Conservation (phyloP, 2,329 filamentous ascomycete species). For the Alternaria triticimaculans region DNA sequence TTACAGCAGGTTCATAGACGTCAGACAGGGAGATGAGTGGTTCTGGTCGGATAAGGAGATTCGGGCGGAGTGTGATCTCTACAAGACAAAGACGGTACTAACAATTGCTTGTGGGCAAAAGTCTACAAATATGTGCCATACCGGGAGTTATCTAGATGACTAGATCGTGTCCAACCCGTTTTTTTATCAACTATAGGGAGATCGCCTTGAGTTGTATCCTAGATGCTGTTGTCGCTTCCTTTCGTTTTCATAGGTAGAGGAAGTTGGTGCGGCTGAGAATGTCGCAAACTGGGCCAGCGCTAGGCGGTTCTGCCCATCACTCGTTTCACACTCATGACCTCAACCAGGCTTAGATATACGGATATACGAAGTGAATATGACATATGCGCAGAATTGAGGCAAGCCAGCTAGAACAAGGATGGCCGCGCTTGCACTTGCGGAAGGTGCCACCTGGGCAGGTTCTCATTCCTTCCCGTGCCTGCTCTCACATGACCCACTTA, state of each 20-base stretch:
- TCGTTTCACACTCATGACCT: neutral
- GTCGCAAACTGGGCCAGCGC: neutral
- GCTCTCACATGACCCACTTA: neutral
- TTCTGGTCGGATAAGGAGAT: conserved; percentile 33
- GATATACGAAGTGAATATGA: neutral
- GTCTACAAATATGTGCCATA: conserved; percentile 10
- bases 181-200: neutral
- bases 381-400: neutral
- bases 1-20: conserved; percentile 27
- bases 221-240: neutral
- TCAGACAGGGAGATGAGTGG: conserved; percentile 31
- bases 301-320: neutral
- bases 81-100: conserved; percentile 35
- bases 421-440: neutral
- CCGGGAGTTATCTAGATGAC: conserved; percentile 28
- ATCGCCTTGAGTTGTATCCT: neutral
- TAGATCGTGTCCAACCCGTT: neutral
- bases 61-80: conserved; percentile 30
- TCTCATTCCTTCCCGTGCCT: neutral
- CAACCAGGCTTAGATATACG: neutral
- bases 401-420: neutral
- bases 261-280: neutral
- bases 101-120: conserved; percentile 35
- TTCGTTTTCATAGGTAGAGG: neutral
- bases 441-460: neutral